Evolutionary conservation across 108 stramenopile species (phyloP).

Genomic region (Conticribra weissflogii): DNA sequence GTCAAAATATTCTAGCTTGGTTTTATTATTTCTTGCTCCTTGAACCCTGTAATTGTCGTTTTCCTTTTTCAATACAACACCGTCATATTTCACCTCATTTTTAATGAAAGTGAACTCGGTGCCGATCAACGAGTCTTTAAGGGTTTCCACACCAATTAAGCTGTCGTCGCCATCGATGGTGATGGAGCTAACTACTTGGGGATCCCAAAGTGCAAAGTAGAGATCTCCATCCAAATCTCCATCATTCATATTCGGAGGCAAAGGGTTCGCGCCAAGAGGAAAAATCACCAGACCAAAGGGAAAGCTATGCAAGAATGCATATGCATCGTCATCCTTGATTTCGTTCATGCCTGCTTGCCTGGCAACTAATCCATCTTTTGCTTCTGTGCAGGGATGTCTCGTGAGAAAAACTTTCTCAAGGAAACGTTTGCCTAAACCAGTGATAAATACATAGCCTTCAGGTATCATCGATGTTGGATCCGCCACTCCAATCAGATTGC

Average conservation of each 20-base stretch:
- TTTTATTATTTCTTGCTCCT: neutral
- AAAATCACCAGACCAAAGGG: conserved; percentile 46
- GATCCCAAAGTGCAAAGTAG: conserved; percentile 44
- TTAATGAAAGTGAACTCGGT: neutral
- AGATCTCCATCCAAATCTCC: conserved; percentile 54
- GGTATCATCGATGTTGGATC: conserved; percentile 47
- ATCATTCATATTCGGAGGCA: conserved; percentile 36
- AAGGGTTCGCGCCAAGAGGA: conserved; percentile 6
- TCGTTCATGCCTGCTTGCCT: conserved; percentile 11
- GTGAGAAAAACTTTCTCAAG: conserved; percentile 28
- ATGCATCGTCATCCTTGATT: conserved; percentile 10
- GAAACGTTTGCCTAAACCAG: conserved; percentile 11
- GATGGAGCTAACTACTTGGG: conserved; percentile 8
- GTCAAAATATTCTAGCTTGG: neutral
- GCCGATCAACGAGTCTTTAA: neutral
- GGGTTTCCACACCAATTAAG: neutral
- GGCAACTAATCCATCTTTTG: conserved; percentile 22
- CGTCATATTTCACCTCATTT: neutral
- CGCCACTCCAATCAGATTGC: conserved; percentile 35
- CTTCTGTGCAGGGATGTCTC: conserved; percentile 38
- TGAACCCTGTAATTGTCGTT: neutral
- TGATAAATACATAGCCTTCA: conserved; percentile 21
- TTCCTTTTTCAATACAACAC: no score
- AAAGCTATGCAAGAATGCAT: conserved; percentile 10
- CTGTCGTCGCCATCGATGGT: neutral